Base-by-base conservation (phyloP, 139 green algal genomes). In the Microglena sp. region DNA sequence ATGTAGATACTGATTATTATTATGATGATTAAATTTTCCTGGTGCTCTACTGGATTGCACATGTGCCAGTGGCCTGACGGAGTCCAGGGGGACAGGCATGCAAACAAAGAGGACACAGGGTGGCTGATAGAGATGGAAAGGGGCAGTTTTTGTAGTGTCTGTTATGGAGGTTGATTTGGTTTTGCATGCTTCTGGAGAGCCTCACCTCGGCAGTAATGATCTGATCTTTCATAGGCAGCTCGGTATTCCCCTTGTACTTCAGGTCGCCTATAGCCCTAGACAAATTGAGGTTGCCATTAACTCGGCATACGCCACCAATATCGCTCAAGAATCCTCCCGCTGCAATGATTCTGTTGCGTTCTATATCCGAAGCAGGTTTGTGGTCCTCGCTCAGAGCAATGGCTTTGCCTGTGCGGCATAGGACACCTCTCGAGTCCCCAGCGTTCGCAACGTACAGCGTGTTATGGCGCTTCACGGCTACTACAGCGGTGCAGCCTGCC, bases 271-370 rank as follows among this genome's bases (percentile, higher is more conserved):
- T 95, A 0, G 93, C 94, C 30, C 92, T 81, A 2, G 84, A 93
- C 66, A 98, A 78, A 74, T 96, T 96, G 2, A 97, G 82, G 71
- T 95, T 96, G 72, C 90, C 91, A 62, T 97, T 97, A 0, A 97
- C 91, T 27, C 91, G 75, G 60, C 60, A 69, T 6, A 81, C 74
- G 2, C 74, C 74, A 3, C 74, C 74, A 26, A 81, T 77, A 32
- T 81, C 74, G 32, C 55, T 68, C 2, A 81, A 55, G 50, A 81
- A 81, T 31, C 74, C 74, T n/a, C 91, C 91, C 5, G 91, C 91
- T 5, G 79, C 80, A 30, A 86, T 77, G 60, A 96, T 97, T 62
- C 91, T 78, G 1, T 71, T 73, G 4, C 76, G 69, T 64, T 97
- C 91, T 1, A 55, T 66, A 36, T 89, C 81, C 31, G 89, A 67